phyloP scores from a whole-genome alignment of 371 early-diverging fungal genomes.

The Parasitella parasitica region DNA sequence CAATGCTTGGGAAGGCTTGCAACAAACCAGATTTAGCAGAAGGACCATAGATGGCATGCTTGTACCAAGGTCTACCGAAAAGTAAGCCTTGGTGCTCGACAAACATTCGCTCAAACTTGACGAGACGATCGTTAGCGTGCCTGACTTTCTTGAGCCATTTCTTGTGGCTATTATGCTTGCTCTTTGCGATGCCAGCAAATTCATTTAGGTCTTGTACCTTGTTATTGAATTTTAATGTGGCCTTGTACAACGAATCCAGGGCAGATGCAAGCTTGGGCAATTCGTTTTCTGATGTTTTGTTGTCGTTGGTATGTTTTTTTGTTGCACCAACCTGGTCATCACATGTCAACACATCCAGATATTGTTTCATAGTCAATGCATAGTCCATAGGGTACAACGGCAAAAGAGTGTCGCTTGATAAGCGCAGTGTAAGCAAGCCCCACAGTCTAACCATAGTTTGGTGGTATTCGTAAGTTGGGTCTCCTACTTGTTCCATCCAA shows the following conservation, averaged over 20 bases:
- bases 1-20: slow-evolving; percentile 49
- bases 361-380: slow-evolving; percentile 17
- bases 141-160: slow-evolving; percentile 22
- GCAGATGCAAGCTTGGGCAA: slow-evolving; percentile 5
- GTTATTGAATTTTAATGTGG: slow-evolving; percentile 3
- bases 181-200: neutral
- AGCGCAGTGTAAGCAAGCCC: slow-evolving; percentile 33
- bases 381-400: slow-evolving; percentile 44
- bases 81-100: slow-evolving; percentile 49
- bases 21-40: slow-evolving; percentile 46
- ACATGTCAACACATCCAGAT: slow-evolving; percentile 2
- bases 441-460: slow-evolving; percentile 46
- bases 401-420: slow-evolving; percentile 33
- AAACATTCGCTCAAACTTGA: slow-evolving; percentile 54
- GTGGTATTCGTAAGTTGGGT: slow-evolving; percentile 61
- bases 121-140: slow-evolving; percentile 42
- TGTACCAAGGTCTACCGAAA: slow-evolving; percentile 55
- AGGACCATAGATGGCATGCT: slow-evolving; percentile 60
- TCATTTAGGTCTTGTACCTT: slow-evolving; percentile 11
- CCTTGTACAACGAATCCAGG: slow-evolving; percentile 1
- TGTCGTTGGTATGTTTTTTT: neutral
- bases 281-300: slow-evolving; percentile 4
- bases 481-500: slow-evolving; percentile 61
- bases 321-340: neutral
- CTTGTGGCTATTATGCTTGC: slow-evolving; percentile 9